phyloP scores from a whole-genome alignment of 352 stramenopile species.

The Aphanomyces astaci region DNA sequence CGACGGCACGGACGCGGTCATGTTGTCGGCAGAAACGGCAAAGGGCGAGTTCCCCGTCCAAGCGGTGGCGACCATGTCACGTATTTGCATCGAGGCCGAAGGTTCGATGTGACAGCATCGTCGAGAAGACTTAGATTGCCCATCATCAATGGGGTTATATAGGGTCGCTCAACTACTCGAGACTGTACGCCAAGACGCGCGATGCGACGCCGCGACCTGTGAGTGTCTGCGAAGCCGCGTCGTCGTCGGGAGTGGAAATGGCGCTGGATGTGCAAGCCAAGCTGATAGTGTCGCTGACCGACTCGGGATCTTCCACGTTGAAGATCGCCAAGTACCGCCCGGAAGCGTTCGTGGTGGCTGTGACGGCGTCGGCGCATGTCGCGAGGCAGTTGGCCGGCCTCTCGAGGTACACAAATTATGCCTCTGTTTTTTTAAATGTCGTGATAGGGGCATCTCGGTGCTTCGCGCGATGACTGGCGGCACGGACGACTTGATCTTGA shows the following conservation, averaged over 20 bases:
- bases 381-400: constrained; percentile 68
- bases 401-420: constrained; percentile 44
- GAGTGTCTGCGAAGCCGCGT: constrained; percentile 89
- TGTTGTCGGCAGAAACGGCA: constrained; percentile 98
- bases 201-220: constrained; percentile 43
- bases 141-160: constrained; percentile 11
- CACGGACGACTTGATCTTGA: constrained; percentile 77
- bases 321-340: constrained; percentile 96
- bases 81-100: constrained; percentile 90
- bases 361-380: constrained; percentile 70
- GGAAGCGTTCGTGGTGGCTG: constrained; percentile 75
- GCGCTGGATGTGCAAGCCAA: constrained; percentile 94
- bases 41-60: constrained; percentile 95
- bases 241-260: constrained; percentile 95
- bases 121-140: no score
- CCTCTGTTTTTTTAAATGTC: neutral
- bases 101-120: constrained; percentile 26
- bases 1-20: constrained; percentile 98
- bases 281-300: constrained; percentile 96
- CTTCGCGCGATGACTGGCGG: constrained; percentile 65
- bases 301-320: constrained; percentile 90
- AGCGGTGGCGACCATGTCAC: constrained; percentile 93
- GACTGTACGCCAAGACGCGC: constrained; percentile 53
- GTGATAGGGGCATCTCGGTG: constrained; percentile 47
- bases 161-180: constrained; percentile 53